Base-by-base conservation (phyloP, 192 early-diverging fungal species). In the Physocladia obscura region DNA sequence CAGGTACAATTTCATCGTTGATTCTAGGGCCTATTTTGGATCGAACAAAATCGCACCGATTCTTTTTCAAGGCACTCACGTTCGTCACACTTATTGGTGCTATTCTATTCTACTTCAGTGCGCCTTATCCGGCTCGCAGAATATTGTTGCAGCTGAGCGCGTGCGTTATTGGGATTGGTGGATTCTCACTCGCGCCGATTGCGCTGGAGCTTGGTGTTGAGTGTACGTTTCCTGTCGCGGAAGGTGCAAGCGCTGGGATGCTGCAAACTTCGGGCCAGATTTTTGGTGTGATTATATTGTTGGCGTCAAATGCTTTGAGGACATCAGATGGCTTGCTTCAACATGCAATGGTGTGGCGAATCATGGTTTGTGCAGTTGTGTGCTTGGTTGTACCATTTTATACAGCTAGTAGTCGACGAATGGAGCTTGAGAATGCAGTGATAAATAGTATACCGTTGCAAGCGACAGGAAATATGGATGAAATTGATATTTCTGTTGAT, bases 1-100 rank as follows among this genome's bases (percentile, higher is more conserved):
- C 78, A 49, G 88, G 88, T 48, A 51, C 86, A 6, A 73, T 89
- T 3, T 84, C 86, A 34, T 85, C 88, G 3, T 73, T 77, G n/a
- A 40, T 79, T 35, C 69, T 82, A 6, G 82, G 86, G 6, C 72
- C 80, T 21, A 73, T 84, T 29, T 79, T 89, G 50, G 88, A 89
- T 61, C 71, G 75, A 24, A 87, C 81, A 24, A 87, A 87, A 68
- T 68, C 68, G 47, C 85, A 85, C 61, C 79, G 80, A 30, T 44
- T 68, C 11, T 30, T 84, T 11, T 26, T 85, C 31, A 82, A 81
- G 60, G 19, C 70, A 5, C 52, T 59, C 15, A 34, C 67, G 21
- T 22, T 63, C 34, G 34, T 62, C 19, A 19, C 48, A 5, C 27
- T 60, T 31, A 4, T 55, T 17, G 74, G 74, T 0, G 4, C 60